Base-by-base conservation (phyloP, 257 asterid genomes). In the Nicotiana attenuata region DNA sequence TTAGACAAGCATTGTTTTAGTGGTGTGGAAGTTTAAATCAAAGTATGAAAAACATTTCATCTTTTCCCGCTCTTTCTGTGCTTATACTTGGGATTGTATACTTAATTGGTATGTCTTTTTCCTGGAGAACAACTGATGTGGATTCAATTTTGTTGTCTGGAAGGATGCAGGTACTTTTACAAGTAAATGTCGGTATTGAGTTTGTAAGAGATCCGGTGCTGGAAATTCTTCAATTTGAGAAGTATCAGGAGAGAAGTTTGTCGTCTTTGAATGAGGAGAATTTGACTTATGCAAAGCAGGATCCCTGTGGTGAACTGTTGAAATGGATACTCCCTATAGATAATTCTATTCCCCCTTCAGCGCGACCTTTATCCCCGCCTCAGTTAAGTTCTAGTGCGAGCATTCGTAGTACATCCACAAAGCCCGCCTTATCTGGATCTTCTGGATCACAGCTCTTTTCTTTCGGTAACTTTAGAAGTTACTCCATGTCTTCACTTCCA, bases 81-180 rank as follows among this genome's bases (percentile, higher is more conserved):
- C 45, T 71, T 81, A 5, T 65, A 64, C 4, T 69, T 56, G 77
- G 41, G 47, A 63, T 77, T 77, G 33, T 76, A 45, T 57, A 52
- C 41, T 57, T 75, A 26, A 15, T 50, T 29, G 41, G 55, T 50
- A 26, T 78, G 56, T 50, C 66, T 69, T 24, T 53, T 50, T 15
- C 63, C 63, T 75, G 84, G 69, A 75, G 77, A 78, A 60, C 88
- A 82, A 75, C 87, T 88, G 89, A 91, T 88, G 83, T 92, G 90
- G 87, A 82, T 89, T 87, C 82, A 81, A 84, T 87, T 85, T 89
- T 91, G 83, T 88, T 94, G 89, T 88, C 86, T 88, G 99, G 97
- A 94, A 93, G 98, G 94, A 91, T 93, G 97, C 99, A 96, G 99
- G 97, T 96, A 84, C 97, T 94, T 87, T 94, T 96, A 93, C 98